Conservation (phyloP, 2,329 filamentous ascomycete genomes). For the Metarhizium humberi region DNA sequence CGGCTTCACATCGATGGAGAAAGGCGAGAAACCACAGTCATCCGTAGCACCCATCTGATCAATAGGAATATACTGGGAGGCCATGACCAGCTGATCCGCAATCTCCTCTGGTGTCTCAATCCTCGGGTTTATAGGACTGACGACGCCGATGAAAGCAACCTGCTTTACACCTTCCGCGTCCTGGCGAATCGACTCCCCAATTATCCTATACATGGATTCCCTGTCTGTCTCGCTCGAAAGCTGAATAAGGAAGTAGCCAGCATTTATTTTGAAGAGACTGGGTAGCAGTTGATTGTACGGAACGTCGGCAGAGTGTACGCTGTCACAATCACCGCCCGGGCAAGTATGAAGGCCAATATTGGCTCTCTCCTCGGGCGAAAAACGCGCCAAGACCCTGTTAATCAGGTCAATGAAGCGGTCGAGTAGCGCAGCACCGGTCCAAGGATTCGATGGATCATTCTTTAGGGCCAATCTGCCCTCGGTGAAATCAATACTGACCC, state of each 20-base stretch:
- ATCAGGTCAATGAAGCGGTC: slow-evolving; percentile 5
- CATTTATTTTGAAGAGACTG: slow-evolving; percentile 7
- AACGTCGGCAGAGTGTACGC: slow-evolving; percentile 6
- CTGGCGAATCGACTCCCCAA: slow-evolving; percentile 5
- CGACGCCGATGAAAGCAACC: slow-evolving; percentile 9
- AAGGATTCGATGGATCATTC: slow-evolving; percentile 3
- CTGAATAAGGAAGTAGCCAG: slow-evolving; percentile 9
- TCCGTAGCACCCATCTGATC: slow-evolving; percentile 9
- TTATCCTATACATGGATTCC: slow-evolving; percentile 4
- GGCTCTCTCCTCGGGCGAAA: slow-evolving; percentile 4
- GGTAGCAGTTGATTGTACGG: slow-evolving; percentile 5
- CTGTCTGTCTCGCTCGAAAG: slow-evolving; percentile 6
- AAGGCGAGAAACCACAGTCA: slow-evolving; percentile 9
- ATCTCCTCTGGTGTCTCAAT: slow-evolving; percentile 8
- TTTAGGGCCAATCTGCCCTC: slow-evolving; percentile 8
- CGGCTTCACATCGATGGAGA: slow-evolving; percentile 9
- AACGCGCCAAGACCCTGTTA: slow-evolving; percentile 6
- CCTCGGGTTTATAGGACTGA: slow-evolving; percentile 5
- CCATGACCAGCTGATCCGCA: slow-evolving; percentile 5
- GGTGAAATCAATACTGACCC: slow-evolving; percentile 10
- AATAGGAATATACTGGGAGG: slow-evolving; percentile 4
- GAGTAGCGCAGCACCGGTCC: slow-evolving; percentile 6
- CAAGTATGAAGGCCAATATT: slow-evolving; percentile 10
- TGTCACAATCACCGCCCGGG: slow-evolving; percentile 9
- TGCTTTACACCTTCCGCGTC: slow-evolving; percentile 9